A percentile compares a stretch with the other conserved stretches of the same genome.
Evolutionary conservation across 352 stramenopile genomes (phyloP).

Genomic region (Lagenidium giganteum): DNA sequence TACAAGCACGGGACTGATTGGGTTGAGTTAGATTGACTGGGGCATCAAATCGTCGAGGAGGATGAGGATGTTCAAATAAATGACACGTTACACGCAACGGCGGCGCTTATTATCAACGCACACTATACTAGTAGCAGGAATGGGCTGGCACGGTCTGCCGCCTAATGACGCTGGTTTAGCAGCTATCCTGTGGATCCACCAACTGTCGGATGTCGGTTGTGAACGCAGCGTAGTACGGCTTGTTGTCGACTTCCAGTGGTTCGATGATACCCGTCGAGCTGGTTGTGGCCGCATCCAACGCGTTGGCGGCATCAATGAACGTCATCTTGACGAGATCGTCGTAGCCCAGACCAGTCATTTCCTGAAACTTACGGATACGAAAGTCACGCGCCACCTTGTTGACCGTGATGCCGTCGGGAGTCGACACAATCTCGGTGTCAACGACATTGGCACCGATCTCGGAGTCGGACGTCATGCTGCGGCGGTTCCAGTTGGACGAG

Average conservation of each 20-base stretch:
- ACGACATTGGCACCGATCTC: constrained; percentile 44
- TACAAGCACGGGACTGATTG: no score
- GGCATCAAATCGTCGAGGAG: no score
- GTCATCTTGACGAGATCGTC: background rate
- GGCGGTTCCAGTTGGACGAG: constrained; percentile 30
- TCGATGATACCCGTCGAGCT: background rate
- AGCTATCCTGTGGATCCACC: no score
- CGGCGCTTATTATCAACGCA: no score
- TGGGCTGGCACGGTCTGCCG: no score
- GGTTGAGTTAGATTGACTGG: no score
- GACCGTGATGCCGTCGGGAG: constrained; percentile 10
- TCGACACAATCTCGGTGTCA: constrained; percentile 26
- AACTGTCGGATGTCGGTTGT: no score
- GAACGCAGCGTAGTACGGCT: no score
- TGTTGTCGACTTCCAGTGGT: constrained; percentile 1
- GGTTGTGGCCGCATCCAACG: background rate
- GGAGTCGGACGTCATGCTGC: constrained; percentile 31
- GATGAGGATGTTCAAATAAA: no score
- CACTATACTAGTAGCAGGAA: no score
- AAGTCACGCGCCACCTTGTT: background rate
- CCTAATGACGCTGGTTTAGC: no score
- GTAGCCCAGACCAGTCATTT: background rate
- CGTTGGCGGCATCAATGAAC: background rate
- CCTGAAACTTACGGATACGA: constrained; percentile 4
- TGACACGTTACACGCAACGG: no score